Base-by-base conservation (phyloP, 768 basidiomycete genomes). In the Agrocybe chaxingu region DNA sequence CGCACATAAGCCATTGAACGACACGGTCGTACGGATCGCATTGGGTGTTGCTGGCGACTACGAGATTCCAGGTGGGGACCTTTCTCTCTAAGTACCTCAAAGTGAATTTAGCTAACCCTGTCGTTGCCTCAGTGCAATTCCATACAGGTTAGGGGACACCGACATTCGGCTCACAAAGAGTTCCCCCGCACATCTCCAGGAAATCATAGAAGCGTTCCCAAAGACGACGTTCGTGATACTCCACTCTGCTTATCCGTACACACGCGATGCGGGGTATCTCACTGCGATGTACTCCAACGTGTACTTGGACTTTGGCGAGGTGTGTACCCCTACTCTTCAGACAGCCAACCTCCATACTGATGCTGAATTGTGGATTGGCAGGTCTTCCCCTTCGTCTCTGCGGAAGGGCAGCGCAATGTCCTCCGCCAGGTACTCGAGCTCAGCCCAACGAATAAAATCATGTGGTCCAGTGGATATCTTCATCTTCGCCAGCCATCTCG, bases 161-260 rank as follows among this genome's bases (percentile, higher is more conserved):
- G 86, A 91, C 47, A 79, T 92, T 43, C 74, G 66, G 19, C 68
- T 90, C 32, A 57, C 69, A 13, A 73, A 70, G 6, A 74, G 85
- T 1, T 84, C 83, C 3, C 87, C 89, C 1, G 71, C 86, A 7
- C 76, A 80, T 44, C 66, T 92, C 60, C 88, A 91, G 59, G 72
- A 81, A 3, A 63, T 87, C 53, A 87, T 91, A 61, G 78, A 79
- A 53, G 78, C 77, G 7, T 84, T 75, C 54, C 82, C 86, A 0
- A 49, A 77, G 4, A 77, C 85, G 2, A 73, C 63, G 4, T 78
- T 92, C 50, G 79, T 92, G 13, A 72, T 92, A 11, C 72, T 92
- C 1, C 89, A 91, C 59, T 76, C 86, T 3, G 76, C 82, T n/a
- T 92, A 91, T 58, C 89, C 89, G 0, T 90, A 78, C 62, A 86